Percentiles rank a stretch among this genome's conserved stretches.
Evolutionary conservation across 495 filamentous ascomycete species (phyloP).

Genomic region (Penicillium manginii): DNA sequence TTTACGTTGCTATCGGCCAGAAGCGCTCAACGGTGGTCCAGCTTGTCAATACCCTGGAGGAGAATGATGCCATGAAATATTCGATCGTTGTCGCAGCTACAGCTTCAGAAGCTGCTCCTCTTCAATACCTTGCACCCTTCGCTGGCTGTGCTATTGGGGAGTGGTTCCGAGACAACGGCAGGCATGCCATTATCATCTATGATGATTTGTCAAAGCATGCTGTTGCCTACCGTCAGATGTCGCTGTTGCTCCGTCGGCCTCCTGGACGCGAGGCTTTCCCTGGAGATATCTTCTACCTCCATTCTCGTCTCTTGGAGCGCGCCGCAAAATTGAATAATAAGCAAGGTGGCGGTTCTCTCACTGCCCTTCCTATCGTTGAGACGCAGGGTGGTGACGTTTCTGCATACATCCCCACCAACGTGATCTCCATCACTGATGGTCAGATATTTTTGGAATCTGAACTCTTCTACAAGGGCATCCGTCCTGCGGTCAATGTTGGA

Average conservation of each 20-base stretch:
- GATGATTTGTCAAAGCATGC: conserved; percentile 99
- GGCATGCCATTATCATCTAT: conserved; percentile 90
- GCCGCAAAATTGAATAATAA: conserved; percentile 98
- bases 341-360: conserved; percentile 92
- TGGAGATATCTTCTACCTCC: conserved; percentile 99
- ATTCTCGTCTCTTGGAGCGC: conserved; percentile 99
- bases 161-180: conserved; percentile 88
- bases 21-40: conserved; percentile 99
- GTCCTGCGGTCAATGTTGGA: conserved; percentile 99
- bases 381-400: conserved; percentile 99
- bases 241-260: conserved; percentile 96
- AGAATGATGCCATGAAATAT: conserved; percentile 99
- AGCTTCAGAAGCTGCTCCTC: conserved; percentile 92
- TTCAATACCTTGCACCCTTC: conserved; percentile 96
- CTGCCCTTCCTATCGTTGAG: conserved; percentile 97
- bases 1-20: conserved; percentile 99
- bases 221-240: conserved; percentile 99
- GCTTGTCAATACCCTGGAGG: conserved; percentile 98
- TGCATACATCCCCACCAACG: conserved; percentile 99
- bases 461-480: conserved; percentile 99
- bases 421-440: conserved; percentile 99
- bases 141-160: conserved; percentile 82
- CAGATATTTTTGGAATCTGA: conserved; percentile 99
- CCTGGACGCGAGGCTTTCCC: conserved; percentile 99
- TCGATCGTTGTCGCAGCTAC: conserved; percentile 92